Evolutionary conservation across 2,329 filamentous ascomycete genomes (phyloP).

Genomic region (Alternaria hordeiaustralica): DNA sequence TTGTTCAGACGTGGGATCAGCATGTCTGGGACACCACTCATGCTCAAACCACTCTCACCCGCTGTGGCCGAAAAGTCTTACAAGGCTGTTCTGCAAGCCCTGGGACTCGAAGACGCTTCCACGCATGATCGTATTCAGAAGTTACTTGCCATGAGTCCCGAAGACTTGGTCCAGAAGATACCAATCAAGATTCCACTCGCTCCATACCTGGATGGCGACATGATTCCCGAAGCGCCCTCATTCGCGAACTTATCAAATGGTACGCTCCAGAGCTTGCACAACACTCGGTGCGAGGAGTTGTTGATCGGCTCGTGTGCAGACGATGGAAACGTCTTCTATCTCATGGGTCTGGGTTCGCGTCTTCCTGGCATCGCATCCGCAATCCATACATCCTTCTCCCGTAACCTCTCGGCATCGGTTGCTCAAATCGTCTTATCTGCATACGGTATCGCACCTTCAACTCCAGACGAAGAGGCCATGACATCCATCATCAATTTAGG

Average conservation of each 20-base stretch:
- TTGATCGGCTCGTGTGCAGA: conserved; percentile 55
- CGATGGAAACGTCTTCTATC: conserved; percentile 44
- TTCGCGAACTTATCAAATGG: conserved; percentile 12
- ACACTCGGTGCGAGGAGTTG: conserved; percentile 52
- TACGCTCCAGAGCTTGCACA: not conserved
- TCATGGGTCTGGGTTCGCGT: conserved; percentile 23
- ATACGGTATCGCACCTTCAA: conserved; percentile 47
- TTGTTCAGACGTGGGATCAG: conserved; percentile 31
- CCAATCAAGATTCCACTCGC: conserved; percentile 43
- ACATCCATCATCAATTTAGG: conserved; percentile 48
- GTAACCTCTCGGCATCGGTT: conserved; percentile 20
- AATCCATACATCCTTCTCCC: conserved; percentile 38
- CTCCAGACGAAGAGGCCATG: conserved; percentile 49
- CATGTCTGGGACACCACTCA: conserved; percentile 43
- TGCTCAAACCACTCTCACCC: conserved; percentile 47
- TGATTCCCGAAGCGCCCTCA: conserved; percentile 36
- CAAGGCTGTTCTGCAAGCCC: conserved; percentile 42
- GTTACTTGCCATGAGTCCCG: conserved; percentile 46
- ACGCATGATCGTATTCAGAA: conserved; percentile 48
- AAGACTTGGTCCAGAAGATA: conserved; percentile 48
- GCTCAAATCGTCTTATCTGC: conserved; percentile 36
- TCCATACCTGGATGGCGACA: conserved; percentile 53
- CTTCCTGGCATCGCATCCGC: conserved; percentile 28
- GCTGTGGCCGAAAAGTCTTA: conserved; percentile 51
- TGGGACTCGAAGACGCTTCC: conserved; percentile 46